Base-by-base conservation (phyloP, 1,139 yeast genomes). In the Blastobotrys ciferrii region DNA sequence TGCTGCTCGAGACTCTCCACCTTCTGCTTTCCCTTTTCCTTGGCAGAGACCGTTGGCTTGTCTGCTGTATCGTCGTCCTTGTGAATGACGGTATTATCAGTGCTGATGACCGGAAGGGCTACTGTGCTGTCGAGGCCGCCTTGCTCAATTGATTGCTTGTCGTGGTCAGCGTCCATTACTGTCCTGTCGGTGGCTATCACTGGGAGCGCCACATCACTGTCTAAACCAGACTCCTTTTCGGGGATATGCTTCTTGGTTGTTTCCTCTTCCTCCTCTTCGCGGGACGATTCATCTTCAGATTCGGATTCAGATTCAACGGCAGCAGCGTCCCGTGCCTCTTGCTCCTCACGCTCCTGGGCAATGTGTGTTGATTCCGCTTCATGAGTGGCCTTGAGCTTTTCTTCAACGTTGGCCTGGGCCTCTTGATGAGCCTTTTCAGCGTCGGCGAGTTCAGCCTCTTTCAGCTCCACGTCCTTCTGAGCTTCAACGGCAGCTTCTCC, bases 401-500 rank as follows among this genome's bases (percentile, higher is more conserved):
- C 44, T 11, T 46, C 28, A 14, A 35, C 19, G 13, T 14, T 41
- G 18, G 39, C 30, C 23, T 36, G 35, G 12, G 40, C 40, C n/a
- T 40, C 47, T 7, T 9, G 25, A 20, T 42, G 40, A 23, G 59
- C 58, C 32, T 38, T 7, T 32, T 54, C 54, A 11, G 58, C 58
- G 47, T 58, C 55, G 19, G 57, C 59, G 28, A 55, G 48, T 40
- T 52, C 60, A 17, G 52, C 50, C 46, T 55, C 53, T 32, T 54
- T 51, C 32, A 49, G 49, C 32, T 56, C 56, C 33, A 50, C 50
- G 36, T 55, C 58, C 39, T 46, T 44, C 20, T 52, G 42, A 30
- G 55, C 55, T 48, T 57, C 60, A 15, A 49, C 53, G 32, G 58
- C 58, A 30, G 52, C 59, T 19, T 54, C 58, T 39, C 54, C 55